These are phyloP conservation scores for Lachnellula subtilissima DNA, from an alignment of 2,329 filamentous ascomycete species.

Conservation along the genomic window DNA sequence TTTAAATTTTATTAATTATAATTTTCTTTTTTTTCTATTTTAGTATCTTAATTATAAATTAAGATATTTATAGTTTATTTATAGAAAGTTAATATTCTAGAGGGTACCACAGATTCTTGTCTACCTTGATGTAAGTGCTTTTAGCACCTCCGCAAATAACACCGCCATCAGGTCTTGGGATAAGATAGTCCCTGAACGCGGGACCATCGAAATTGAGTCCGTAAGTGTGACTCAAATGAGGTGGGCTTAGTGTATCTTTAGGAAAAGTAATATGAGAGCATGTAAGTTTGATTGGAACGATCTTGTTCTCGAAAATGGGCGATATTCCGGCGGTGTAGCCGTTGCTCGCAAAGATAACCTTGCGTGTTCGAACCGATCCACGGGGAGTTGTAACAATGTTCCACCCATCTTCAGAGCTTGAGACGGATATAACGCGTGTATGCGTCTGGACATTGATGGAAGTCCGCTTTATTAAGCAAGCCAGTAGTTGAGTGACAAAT, in stretches of 20 bases:
- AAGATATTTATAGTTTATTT: no score
- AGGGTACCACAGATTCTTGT: constrained; percentile 37
- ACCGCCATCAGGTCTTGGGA: constrained; percentile 26
- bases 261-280: constrained; percentile 28
- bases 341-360: constrained; percentile 61
- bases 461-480: constrained; percentile 37
- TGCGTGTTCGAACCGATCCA: constrained; percentile 47
- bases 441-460: constrained; percentile 48
- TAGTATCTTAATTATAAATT: no score
- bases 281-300: constrained; percentile 53
- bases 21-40: no score
- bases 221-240: constrained; percentile 31
- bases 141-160: constrained; percentile 37
- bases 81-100: no score
- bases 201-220: constrained; percentile 37
- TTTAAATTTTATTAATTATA: no score
- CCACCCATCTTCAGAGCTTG: constrained; percentile 17
- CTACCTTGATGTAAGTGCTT: constrained; percentile 15
- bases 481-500: constrained; percentile 48
- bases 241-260: constrained; percentile 17
- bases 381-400: constrained; percentile 50
- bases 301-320: constrained; percentile 44
- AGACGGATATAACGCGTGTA: constrained; percentile 38
- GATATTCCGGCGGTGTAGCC: constrained; percentile 60
- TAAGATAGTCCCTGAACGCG: constrained; percentile 20